phyloP scores from a whole-genome alignment of 352 stramenopile species.

The Phytopythium helicoides region DNA sequence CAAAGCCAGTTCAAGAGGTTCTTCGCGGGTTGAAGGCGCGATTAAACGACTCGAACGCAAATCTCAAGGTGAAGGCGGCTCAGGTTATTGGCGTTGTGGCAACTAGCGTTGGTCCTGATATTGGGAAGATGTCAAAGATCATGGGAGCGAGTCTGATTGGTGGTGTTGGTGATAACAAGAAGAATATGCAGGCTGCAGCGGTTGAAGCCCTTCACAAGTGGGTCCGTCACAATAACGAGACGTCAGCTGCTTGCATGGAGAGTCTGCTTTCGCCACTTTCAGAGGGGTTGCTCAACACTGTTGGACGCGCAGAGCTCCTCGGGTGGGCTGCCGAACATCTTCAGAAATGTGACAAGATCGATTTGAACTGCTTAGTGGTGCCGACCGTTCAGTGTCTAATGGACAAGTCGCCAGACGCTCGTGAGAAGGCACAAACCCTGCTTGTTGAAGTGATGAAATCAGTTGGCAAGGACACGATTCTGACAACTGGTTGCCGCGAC shows the following conservation, averaged over 20 bases:
- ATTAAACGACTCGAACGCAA: slow-evolving; percentile 83
- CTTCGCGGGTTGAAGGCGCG: slow-evolving; percentile 74
- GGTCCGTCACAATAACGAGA: slow-evolving; percentile 75
- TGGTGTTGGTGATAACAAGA: slow-evolving; percentile 87
- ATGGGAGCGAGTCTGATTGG: slow-evolving; percentile 63
- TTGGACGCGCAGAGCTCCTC: slow-evolving; percentile 76
- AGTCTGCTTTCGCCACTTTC: slow-evolving; percentile 64
- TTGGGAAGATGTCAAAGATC: slow-evolving; percentile 81
- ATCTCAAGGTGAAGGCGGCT: slow-evolving; percentile 83
- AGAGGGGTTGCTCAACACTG: slow-evolving; percentile 71
- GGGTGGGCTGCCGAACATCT: slow-evolving; percentile 73
- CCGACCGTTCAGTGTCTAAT: slow-evolving; percentile 80
- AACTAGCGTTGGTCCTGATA: slow-evolving; percentile 69
- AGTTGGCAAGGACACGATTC: slow-evolving; percentile 68
- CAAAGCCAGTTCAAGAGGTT: slow-evolving; percentile 74
- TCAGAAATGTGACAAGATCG: slow-evolving; percentile 56
- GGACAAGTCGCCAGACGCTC: slow-evolving; percentile 81
- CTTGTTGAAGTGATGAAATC: slow-evolving; percentile 82
- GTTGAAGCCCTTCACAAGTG: slow-evolving; percentile 82
- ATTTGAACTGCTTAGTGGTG: slow-evolving; percentile 61
- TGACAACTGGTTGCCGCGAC: slow-evolving; percentile 70
- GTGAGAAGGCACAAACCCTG: slow-evolving; percentile 77
- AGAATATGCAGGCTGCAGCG: slow-evolving; percentile 78
- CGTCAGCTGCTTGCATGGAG: slow-evolving; percentile 62
- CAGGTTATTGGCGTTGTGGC: slow-evolving; percentile 81